Percentiles rank a stretch among this genome's conserved stretches.
These are phyloP conservation scores for Corylus americana DNA, from an alignment of 306 rosid species.

Conservation along the genomic window DNA sequence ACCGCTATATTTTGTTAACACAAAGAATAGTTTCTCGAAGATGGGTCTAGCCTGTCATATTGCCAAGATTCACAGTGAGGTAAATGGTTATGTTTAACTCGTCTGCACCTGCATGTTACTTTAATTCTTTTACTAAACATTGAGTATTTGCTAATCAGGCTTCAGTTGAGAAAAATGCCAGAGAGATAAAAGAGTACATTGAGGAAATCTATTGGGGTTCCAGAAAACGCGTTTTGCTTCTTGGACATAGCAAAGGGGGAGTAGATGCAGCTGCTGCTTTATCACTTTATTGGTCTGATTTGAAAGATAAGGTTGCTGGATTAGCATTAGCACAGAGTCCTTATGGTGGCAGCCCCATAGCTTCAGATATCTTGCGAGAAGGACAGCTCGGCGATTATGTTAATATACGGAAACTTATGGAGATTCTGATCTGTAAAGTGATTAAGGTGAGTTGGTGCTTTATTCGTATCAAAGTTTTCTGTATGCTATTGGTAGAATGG, in stretches of 20 bases:
- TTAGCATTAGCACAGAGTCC: slow-evolving; percentile 93
- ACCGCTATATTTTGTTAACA: slow-evolving; percentile 85
- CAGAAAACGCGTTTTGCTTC: slow-evolving; percentile 80
- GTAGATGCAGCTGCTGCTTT: slow-evolving; percentile 98
- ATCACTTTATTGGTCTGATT: slow-evolving; percentile 91
- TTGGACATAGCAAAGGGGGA: slow-evolving; percentile 99
- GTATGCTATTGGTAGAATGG: not conserved
- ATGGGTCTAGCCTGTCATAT: slow-evolving; percentile 94
- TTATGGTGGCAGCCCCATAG: slow-evolving; percentile 97
- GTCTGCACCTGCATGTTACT: slow-evolving; percentile 4
- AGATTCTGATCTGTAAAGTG: slow-evolving; percentile 82
- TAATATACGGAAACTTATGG: slow-evolving; percentile 83
- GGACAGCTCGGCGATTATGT: slow-evolving; percentile 99
- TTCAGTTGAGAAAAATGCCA: slow-evolving; percentile 94
- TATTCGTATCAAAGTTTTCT: not conserved
- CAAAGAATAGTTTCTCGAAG: slow-evolving; percentile 82
- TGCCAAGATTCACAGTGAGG: slow-evolving; percentile 99
- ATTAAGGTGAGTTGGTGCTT: slow-evolving; percentile 60
- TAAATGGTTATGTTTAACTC: slow-evolving; percentile 26
- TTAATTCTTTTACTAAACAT: slow-evolving; percentile 30
- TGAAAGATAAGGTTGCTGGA: slow-evolving; percentile 97
- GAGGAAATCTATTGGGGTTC: slow-evolving; percentile 99
- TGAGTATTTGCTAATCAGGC: slow-evolving; percentile 47
- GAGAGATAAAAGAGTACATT: slow-evolving; percentile 86
- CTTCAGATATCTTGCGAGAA: slow-evolving; percentile 92